These are phyloP conservation scores for Bolboschoenoplectus hybrid DNA, from an alignment of 202 grass and related monocot genomes.

Conservation along the genomic window DNA sequence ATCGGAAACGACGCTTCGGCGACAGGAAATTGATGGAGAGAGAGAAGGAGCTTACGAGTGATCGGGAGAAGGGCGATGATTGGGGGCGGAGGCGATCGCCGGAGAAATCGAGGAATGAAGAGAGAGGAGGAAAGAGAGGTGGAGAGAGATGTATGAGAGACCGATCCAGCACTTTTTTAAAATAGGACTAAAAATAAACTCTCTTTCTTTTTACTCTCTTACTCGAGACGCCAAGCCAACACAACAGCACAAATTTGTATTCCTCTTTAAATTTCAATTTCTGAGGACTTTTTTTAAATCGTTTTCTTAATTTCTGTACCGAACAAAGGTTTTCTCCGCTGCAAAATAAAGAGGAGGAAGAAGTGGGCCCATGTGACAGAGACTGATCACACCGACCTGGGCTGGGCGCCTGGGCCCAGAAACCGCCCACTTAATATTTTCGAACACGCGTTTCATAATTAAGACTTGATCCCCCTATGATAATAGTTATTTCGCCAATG, in stretches of 20 bases:
- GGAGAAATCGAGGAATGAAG: conserved; percentile 27
- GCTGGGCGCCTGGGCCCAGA: background rate
- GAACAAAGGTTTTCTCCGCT: background rate
- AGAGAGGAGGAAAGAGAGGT: background rate
- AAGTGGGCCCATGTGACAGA: background rate
- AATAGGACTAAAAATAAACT: conserved; percentile 35
- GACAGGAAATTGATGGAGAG: background rate
- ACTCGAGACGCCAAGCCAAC: background rate
- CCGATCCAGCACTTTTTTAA: conserved; percentile 43
- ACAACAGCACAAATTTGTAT: conserved; percentile 4
- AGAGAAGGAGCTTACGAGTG: conserved; percentile 26
- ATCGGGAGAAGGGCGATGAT: conserved; percentile 28
- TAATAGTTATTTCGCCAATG: conserved; percentile 15
- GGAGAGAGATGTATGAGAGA: background rate
- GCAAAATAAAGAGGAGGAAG: conserved; percentile 7
- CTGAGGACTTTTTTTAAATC: background rate
- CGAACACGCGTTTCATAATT: background rate
- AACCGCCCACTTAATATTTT: conserved; percentile 8
- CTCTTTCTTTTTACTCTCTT: background rate
- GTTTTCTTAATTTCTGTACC: conserved; percentile 10
- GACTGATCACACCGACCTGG: conserved; percentile 28
- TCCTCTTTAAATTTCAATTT: background rate
- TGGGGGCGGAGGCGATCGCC: conserved; percentile 23
- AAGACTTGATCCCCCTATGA: conserved; percentile 2
- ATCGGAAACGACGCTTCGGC: background rate